Conservation (phyloP, 2,329 filamentous ascomycete genomes). For the Rhytidhysteron rufulum region DNA sequence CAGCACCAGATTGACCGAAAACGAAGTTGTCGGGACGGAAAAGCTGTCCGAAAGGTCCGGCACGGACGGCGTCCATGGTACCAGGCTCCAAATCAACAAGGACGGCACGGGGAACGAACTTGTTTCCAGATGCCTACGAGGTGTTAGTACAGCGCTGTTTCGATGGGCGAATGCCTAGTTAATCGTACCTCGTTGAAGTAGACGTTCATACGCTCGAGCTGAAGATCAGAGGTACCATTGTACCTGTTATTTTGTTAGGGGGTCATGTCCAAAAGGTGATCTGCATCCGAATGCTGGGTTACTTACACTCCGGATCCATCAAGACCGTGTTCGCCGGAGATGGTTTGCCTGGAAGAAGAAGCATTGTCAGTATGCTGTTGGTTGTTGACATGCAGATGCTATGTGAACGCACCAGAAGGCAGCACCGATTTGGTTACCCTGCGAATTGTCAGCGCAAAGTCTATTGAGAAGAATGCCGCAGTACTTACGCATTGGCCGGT, state of each 20-base stretch:
- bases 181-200: slow-evolving; percentile 96
- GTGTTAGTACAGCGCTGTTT: too few relatives aligned
- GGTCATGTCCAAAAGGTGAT: too few relatives aligned
- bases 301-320: slow-evolving; percentile 94
- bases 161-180: too few relatives aligned
- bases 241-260: too few relatives aligned
- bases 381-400: slow-evolving; percentile 5
- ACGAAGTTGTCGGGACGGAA: slow-evolving; percentile 99
- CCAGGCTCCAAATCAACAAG: slow-evolving; percentile 99
- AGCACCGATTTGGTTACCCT: slow-evolving; percentile 99
- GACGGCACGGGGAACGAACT: slow-evolving; percentile 98
- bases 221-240: slow-evolving; percentile 96
- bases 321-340: slow-evolving; percentile 77
- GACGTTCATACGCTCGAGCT: slow-evolving; percentile 99
- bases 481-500: slow-evolving; percentile 96
- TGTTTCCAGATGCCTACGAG: slow-evolving; percentile 83
- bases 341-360: slow-evolving; percentile 44
- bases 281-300: too few relatives aligned
- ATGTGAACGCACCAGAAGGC: slow-evolving; percentile 79
- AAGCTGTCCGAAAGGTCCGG: slow-evolving; percentile 95
- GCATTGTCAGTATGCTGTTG: slow-evolving; percentile 13
- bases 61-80: slow-evolving; percentile 99
- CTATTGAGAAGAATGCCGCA: too few relatives aligned
- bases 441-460: slow-evolving; percentile 32
- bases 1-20: slow-evolving; percentile 98